These are phyloP conservation scores for Termitomyces sp. DNA, from an alignment of 768 basidiomycete genomes.

Conservation along the genomic window DNA sequence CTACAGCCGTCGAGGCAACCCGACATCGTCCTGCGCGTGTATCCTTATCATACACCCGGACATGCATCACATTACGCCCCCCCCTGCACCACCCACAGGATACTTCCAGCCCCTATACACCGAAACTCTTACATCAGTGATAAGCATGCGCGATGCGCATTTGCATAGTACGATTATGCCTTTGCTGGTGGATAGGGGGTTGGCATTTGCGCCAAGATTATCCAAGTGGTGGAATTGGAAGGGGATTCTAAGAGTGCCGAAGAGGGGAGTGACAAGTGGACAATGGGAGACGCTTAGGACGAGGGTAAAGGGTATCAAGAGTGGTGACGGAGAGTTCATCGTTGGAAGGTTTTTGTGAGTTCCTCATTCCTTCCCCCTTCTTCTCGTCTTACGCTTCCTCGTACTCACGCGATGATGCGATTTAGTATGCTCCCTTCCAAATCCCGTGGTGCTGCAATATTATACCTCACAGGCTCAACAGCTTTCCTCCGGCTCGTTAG, in stretches of 20 bases:
- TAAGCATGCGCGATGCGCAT: not conserved
- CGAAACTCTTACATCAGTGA: not conserved
- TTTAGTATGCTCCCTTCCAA: constrained; percentile 41
- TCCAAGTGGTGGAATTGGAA: constrained; percentile 36
- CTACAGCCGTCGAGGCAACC: constrained; percentile 42
- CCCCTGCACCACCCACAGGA: constrained; percentile 18
- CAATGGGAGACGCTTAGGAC: constrained; percentile 16
- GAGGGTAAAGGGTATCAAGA: constrained; percentile 21
- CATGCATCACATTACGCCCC: constrained; percentile 35
- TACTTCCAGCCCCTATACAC: not conserved
- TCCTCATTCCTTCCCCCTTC: not conserved
- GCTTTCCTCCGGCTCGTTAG: constrained; percentile 39
- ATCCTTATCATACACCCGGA: constrained; percentile 42
- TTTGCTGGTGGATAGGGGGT: constrained; percentile 35
- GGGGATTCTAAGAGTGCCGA: constrained; percentile 47
- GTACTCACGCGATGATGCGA: not conserved
- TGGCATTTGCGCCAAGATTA: constrained; percentile 33
- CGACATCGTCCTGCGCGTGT: constrained; percentile 29
- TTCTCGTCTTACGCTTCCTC: not conserved
- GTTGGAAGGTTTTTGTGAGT: not conserved
- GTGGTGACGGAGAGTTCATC: constrained; percentile 30
- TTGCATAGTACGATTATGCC: constrained; percentile 33
- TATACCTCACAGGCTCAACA: constrained; percentile 51
- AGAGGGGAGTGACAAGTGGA: constrained; percentile 10
- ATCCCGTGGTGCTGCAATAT: constrained; percentile 45